Evolutionary conservation across 768 basidiomycete species (phyloP).

Genomic region (Xanthoconium stramineum): DNA sequence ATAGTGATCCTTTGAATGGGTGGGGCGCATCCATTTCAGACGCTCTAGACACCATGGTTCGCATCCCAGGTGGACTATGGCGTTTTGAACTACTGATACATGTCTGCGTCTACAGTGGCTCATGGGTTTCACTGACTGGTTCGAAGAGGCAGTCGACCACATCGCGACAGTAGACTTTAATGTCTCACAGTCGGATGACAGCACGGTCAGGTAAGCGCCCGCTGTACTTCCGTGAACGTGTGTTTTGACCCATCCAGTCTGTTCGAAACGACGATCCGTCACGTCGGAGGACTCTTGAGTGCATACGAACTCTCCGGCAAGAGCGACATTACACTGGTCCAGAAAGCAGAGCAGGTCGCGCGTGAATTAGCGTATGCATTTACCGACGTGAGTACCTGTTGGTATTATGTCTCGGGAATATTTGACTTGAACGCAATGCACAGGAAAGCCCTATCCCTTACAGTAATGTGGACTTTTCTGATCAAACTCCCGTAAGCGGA

Average conservation of each 20-base stretch:
- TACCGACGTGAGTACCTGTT: constrained; percentile 43
- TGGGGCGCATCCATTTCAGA: constrained; percentile 67
- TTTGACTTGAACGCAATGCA: background rate
- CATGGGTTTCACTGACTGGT: constrained; percentile 59
- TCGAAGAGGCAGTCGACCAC: constrained; percentile 54
- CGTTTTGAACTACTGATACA: background rate
- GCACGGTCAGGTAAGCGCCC: constrained; percentile 41
- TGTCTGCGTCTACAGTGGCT: constrained; percentile 40
- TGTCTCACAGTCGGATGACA: constrained; percentile 36
- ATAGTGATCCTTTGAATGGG: constrained; percentile 34
- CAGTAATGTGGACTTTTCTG: constrained; percentile 36
- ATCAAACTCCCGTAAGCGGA: constrained; percentile 28
- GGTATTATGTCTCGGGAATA: background rate
- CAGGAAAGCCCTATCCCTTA: constrained; percentile 41
- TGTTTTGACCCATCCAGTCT: constrained; percentile 27
- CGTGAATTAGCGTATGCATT: constrained; percentile 65
- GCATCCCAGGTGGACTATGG: constrained; percentile 4
- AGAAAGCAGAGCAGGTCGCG: constrained; percentile 61
- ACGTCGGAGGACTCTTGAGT: constrained; percentile 62
- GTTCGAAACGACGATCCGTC: constrained; percentile 78
- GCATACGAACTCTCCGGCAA: constrained; percentile 66
- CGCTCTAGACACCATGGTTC: constrained; percentile 58
- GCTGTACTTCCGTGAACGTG: background rate
- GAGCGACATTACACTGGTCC: constrained; percentile 46
- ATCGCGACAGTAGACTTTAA: constrained; percentile 52